Conservation (phyloP, 805 yeast species). For the Lipomyces sp. region DNA sequence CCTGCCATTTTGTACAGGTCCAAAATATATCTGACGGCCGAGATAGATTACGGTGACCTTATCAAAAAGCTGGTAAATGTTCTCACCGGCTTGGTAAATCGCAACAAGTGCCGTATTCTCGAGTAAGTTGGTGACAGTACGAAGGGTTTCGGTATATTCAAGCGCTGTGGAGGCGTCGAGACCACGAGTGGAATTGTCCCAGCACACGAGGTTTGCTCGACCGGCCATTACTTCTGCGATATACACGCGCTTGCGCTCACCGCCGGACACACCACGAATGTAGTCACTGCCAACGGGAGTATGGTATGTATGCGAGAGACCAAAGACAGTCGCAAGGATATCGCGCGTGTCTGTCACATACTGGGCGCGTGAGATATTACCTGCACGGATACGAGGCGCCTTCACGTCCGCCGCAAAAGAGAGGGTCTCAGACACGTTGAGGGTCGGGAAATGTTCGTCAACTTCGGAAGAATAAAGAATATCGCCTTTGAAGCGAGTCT, state of each 20-base stretch:
- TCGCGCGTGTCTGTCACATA: conserved; percentile 74
- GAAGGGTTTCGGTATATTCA: conserved; percentile 65
- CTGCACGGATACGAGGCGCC: conserved; percentile 56
- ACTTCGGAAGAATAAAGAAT: conserved; percentile 35
- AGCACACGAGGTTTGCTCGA: conserved; percentile 61
- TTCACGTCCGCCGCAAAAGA: conserved; percentile 66
- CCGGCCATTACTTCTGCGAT: conserved; percentile 72
- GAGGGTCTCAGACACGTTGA: conserved; percentile 71
- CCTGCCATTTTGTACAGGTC: conserved; percentile 53
- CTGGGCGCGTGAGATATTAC: conserved; percentile 47
- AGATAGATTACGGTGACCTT: conserved; percentile 58
- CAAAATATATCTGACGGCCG: conserved; percentile 63
- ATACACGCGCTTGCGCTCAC: conserved; percentile 79
- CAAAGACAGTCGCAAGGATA: conserved; percentile 54
- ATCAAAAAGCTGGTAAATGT: conserved; percentile 61
- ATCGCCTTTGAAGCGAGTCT: conserved; percentile 53
- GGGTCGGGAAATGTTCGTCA: conserved; percentile 72
- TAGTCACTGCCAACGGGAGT: conserved; percentile 47
- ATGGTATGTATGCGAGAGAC: conserved; percentile 42
- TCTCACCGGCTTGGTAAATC: conserved; percentile 66
- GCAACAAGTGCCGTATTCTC: conserved; percentile 62
- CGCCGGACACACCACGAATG: conserved; percentile 58
- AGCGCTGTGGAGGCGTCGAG: conserved; percentile 80
- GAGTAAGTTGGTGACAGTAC: conserved; percentile 54
- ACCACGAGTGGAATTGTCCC: conserved; percentile 86